Conservation (phyloP, 2,329 filamentous ascomycete species). For the Emmonsia crescens region DNA sequence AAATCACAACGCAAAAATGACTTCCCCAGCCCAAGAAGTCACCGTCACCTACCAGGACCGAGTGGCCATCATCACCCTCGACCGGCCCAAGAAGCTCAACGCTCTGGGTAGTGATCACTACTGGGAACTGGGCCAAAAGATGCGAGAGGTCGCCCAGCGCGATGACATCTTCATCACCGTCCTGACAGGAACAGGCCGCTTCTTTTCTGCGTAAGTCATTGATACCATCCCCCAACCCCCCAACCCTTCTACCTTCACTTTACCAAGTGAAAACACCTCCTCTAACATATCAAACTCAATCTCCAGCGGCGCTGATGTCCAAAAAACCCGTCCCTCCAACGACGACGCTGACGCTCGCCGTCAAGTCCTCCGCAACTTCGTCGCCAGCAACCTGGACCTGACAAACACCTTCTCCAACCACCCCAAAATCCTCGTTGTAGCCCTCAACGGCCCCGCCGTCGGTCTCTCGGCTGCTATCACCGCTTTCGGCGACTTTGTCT, state of each 20-base stretch:
- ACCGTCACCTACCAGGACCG: slow-evolving; percentile 55
- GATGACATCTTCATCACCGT: slow-evolving; percentile 79
- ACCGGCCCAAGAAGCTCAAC: slow-evolving; percentile 78
- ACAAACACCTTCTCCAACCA: slow-evolving; percentile 87
- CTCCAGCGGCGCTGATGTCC: slow-evolving; percentile 67
- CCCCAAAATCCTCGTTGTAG: slow-evolving; percentile 83
- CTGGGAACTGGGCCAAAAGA: slow-evolving; percentile 59
- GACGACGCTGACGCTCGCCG: slow-evolving; percentile 36
- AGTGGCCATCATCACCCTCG: slow-evolving; percentile 75
- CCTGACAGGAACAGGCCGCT: slow-evolving; percentile 66
- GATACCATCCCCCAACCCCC: not conserved
- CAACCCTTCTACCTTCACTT: not conserved
- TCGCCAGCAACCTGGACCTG: slow-evolving; percentile 76
- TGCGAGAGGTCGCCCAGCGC: slow-evolving; percentile 66
- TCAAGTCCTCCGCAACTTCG: slow-evolving; percentile 61
- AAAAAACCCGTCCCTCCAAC: slow-evolving; percentile 39
- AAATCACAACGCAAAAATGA: not conserved
- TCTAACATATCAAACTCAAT: not conserved
- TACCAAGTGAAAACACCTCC: not conserved
- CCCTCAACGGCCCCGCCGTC: slow-evolving; percentile 83
- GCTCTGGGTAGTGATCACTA: slow-evolving; percentile 63
- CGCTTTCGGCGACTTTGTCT: slow-evolving; percentile 84
- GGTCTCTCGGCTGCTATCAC: slow-evolving; percentile 78
- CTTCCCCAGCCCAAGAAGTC: slow-evolving; percentile 27
- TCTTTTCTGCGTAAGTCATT: slow-evolving; percentile 69